These are phyloP conservation scores for Patellifolia procumbens DNA, from an alignment of 179 eudicot genomes.

Conservation along the genomic window DNA sequence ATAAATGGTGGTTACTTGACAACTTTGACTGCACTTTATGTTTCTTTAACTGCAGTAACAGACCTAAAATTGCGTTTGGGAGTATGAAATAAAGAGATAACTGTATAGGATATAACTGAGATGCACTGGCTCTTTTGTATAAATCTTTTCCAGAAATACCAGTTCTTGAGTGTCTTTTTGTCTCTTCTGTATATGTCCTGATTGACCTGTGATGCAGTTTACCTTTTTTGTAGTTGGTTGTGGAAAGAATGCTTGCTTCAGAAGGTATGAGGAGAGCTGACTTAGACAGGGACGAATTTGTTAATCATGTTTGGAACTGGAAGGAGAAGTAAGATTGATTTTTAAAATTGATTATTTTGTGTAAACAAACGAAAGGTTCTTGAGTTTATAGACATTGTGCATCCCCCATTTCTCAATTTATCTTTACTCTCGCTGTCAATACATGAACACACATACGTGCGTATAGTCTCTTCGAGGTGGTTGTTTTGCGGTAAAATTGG, in stretches of 20 bases:
- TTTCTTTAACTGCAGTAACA: neutral
- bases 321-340: constrained; percentile 76
- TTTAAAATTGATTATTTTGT: neutral
- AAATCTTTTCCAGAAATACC: neutral
- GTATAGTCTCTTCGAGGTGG: neutral
- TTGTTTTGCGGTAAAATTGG: neutral
- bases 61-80: neutral
- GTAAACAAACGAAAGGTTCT: neutral
- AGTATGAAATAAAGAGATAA: neutral
- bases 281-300: constrained; percentile 80
- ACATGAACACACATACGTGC: neutral
- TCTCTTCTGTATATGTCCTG: neutral
- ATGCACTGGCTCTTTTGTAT: neutral
- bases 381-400: neutral
- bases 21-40: neutral
- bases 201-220: constrained; percentile 10
- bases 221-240: constrained; percentile 76
- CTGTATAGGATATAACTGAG: neutral
- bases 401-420: no score
- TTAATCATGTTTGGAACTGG: constrained; percentile 96
- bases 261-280: constrained; percentile 93
- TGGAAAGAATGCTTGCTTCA: constrained; percentile 91
- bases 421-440: neutral
- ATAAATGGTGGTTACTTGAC: neutral
- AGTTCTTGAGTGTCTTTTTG: neutral